phyloP scores from a whole-genome alignment of 805 yeast species.

The Wickerhamiella dianesei region DNA sequence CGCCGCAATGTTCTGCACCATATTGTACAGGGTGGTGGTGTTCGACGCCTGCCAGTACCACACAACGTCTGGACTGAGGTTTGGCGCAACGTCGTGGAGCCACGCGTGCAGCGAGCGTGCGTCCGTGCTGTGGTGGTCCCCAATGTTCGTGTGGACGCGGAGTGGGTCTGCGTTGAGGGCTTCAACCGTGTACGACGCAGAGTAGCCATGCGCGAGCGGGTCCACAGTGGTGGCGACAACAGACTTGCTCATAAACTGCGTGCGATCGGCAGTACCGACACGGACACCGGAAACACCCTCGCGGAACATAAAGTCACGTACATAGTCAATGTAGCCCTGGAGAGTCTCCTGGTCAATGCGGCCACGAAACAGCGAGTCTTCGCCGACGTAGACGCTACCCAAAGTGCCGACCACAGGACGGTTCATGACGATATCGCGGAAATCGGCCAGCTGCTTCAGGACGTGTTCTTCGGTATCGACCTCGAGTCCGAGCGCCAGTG shows the following conservation, averaged over 20 bases:
- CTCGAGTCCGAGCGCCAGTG: constrained; percentile 52
- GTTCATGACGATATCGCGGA: constrained; percentile 7
- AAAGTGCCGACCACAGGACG: constrained; percentile 1
- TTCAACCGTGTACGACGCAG: constrained; percentile 5
- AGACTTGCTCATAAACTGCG: background rate
- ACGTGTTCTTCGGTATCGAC: constrained; percentile 27
- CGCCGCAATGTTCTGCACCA: background rate
- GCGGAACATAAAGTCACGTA: background rate
- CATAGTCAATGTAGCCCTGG: background rate
- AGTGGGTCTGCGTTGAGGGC: constrained; percentile 3
- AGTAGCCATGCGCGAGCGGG: constrained; percentile 9
- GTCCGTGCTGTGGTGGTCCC: constrained; percentile 7
- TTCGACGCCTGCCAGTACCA: constrained; percentile 24
- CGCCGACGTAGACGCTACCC: constrained; percentile 4
- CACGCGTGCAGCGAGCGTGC: constrained; percentile 25
- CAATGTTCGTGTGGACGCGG: constrained; percentile 9
- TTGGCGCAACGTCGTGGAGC: constrained; percentile 31
- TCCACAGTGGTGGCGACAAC: background rate
- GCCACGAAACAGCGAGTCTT: background rate
- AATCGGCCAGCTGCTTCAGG: background rate
- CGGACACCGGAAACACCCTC: constrained; percentile 1
- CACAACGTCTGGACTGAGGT: constrained; percentile 3
- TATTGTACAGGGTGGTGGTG: background rate
- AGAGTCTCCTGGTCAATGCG: background rate
- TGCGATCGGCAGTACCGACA: background rate